Base-by-base conservation (phyloP, 805 yeast species). In the Kazachstania kunashirensis region DNA sequence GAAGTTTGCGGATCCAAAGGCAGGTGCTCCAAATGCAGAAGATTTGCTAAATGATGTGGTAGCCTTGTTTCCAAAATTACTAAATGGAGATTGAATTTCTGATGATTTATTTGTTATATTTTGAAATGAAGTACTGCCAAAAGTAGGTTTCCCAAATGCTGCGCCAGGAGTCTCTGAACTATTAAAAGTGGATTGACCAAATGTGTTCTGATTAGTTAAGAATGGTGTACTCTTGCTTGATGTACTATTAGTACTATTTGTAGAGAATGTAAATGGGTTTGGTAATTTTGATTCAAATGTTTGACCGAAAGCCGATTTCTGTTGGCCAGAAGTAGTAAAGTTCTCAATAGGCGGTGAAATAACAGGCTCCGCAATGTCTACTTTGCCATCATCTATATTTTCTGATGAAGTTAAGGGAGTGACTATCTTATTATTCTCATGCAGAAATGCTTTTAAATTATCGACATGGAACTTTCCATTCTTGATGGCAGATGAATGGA, bases 401-500 rank as follows among this genome's bases (percentile, higher is more conserved):
- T n/a, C n/a, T n/a, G n/a, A n/a, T n/a, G 26, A 2, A 11, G 13
- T 12, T 24, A 24, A 24, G 15, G 29, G 15, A 5, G 12, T 23
- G 11, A 11, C 31, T 4, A 19, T 16, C 20, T 15, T 29, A 29
- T 29, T 29, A 9, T 18, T 18, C 18, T 29, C 14, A 31, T 14
- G 41, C 27, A 26, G 39, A 13, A 23, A 33, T 25, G 11, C 41
- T 24, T 30, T 17, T 18, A 19, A 19, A 17, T 33, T 33, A 5
- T 32, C 24, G 11, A 62, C 42, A 41, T 53, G 45, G 45, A 57
- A 52, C 20, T 53, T 17, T 23, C 59, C 40, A 14, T 59, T 44
- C 26, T 68, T 67, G 13, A 80, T 62, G 1, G 74, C 80, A 2
- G 61, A 55, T 15, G 69, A 60, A 46, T 78, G 75, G 53, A 75